A percentile compares a stretch with the other conserved stretches of the same genome.
These are phyloP conservation scores for Metschnikowia reukaufii DNA, from an alignment of 805 yeast species.

Conservation along the genomic window DNA sequence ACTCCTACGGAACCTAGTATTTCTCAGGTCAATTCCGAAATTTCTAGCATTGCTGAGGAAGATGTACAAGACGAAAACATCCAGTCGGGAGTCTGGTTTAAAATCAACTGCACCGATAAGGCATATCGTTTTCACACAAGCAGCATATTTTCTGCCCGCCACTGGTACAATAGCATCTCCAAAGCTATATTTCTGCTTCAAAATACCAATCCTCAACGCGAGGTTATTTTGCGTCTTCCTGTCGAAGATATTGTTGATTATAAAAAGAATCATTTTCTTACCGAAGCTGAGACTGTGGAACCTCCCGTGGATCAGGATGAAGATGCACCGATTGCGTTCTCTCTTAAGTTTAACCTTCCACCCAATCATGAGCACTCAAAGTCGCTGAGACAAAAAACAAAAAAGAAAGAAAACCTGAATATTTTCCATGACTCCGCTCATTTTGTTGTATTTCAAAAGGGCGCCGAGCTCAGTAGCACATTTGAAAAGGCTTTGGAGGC, in stretches of 20 bases:
- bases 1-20: constrained; percentile 5
- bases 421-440: constrained; percentile 33
- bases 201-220: constrained; percentile 64
- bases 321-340: constrained; percentile 36
- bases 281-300: constrained; percentile 8
- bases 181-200: constrained; percentile 68
- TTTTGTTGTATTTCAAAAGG: constrained; percentile 62
- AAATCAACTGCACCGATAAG: constrained; percentile 55
- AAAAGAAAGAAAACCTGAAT: not conserved
- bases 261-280: constrained; percentile 55
- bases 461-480: constrained; percentile 41
- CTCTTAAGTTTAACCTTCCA: constrained; percentile 51
- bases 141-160: constrained; percentile 65
- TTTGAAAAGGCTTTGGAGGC: constrained; percentile 31
- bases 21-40: constrained; percentile 12
- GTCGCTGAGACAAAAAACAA: constrained; percentile 9
- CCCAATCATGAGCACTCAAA: constrained; percentile 3
- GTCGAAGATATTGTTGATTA: constrained; percentile 62
- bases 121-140: constrained; percentile 72
- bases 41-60: constrained; percentile 17
- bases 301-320: constrained; percentile 21
- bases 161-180: constrained; percentile 75
- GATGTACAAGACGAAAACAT: constrained; percentile 28
- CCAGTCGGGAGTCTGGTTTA: constrained; percentile 49
- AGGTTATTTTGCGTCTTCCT: constrained; percentile 78